Conservation (phyloP, 441 rosid species). For the Populus hybrid region DNA sequence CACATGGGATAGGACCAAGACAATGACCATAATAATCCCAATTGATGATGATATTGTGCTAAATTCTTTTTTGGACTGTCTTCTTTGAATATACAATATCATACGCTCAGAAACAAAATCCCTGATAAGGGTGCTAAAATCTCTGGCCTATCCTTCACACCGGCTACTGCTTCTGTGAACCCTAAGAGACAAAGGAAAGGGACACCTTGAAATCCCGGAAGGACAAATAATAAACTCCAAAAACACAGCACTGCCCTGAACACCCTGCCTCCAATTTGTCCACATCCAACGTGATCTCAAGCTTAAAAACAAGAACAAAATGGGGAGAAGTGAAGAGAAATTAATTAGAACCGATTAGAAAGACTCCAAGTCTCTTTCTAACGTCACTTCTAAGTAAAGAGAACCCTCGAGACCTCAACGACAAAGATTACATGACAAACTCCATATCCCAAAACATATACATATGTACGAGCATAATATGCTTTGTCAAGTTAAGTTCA, state of each 20-base stretch:
- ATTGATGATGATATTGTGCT: background rate
- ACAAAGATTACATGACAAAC: constrained; percentile 32
- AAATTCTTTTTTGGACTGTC: background rate
- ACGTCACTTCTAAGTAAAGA: constrained; percentile 12
- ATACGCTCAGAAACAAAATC: background rate
- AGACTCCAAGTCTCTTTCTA: constrained; percentile 1
- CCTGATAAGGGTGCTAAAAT: background rate
- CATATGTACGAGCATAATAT: background rate
- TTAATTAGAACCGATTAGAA: constrained; percentile 13
- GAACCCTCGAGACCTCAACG: constrained; percentile 26
- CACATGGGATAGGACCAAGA: background rate
- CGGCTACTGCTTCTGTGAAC: background rate
- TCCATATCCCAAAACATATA: constrained; percentile 11
- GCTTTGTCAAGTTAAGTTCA: constrained; percentile 7
- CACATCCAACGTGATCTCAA: constrained; percentile 11
- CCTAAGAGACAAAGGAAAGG: constrained; percentile 16
- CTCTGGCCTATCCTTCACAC: background rate
- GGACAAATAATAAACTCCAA: constrained; percentile 32
- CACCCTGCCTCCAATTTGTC: constrained; percentile 25
- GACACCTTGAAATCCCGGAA: constrained; percentile 11
- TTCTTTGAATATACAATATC: background rate
- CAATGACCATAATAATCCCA: background rate
- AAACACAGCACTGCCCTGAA: background rate
- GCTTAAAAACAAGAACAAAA: constrained; percentile 17
- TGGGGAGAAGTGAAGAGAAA: background rate